A percentile compares a stretch with the other conserved stretches of the same genome.
These are phyloP conservation scores for Moniliophthora roreri DNA, from an alignment of 1,284 basidiomycete genomes.

Conservation along the genomic window DNA sequence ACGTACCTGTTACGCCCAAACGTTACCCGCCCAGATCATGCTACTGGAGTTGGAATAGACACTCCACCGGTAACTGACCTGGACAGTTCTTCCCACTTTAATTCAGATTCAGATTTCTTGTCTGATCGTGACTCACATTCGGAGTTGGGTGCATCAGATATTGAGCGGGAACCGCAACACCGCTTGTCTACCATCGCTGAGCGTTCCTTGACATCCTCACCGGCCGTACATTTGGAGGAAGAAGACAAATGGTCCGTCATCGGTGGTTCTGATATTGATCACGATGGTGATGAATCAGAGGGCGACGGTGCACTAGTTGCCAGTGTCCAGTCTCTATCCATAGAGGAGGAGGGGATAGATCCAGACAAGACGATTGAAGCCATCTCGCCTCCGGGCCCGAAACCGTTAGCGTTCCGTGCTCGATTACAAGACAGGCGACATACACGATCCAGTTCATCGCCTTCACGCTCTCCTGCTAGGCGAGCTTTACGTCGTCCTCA, in stretches of 20 bases:
- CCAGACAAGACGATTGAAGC: constrained; percentile 12
- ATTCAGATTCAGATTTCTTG: constrained; percentile 49
- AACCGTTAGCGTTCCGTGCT: not conserved
- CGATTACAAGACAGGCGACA: constrained; percentile 1
- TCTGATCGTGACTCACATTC: constrained; percentile 35
- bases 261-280: constrained; percentile 1
- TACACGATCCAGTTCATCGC: constrained; percentile 39
- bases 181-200: constrained; percentile 36
- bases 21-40: constrained; percentile 56
- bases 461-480: constrained; percentile 41
- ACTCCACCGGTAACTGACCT: constrained; percentile 75
- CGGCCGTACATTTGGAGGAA: constrained; percentile 15
- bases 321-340: constrained; percentile 24
- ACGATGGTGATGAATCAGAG: constrained; percentile 34
- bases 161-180: constrained; percentile 27
- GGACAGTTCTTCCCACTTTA: constrained; percentile 51
- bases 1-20: constrained; percentile 80
- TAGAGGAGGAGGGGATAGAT: constrained; percentile 8
- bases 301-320: constrained; percentile 28
- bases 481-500: constrained; percentile 14
- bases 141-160: constrained; percentile 44
- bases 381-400: not conserved
- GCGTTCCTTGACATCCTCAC: constrained; percentile 21
- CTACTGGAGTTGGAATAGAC: constrained; percentile 43
- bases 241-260: constrained; percentile 2